These are phyloP conservation scores for Fusarium agapanthi DNA, from an alignment of 2,329 filamentous ascomycete genomes.

Conservation along the genomic window DNA sequence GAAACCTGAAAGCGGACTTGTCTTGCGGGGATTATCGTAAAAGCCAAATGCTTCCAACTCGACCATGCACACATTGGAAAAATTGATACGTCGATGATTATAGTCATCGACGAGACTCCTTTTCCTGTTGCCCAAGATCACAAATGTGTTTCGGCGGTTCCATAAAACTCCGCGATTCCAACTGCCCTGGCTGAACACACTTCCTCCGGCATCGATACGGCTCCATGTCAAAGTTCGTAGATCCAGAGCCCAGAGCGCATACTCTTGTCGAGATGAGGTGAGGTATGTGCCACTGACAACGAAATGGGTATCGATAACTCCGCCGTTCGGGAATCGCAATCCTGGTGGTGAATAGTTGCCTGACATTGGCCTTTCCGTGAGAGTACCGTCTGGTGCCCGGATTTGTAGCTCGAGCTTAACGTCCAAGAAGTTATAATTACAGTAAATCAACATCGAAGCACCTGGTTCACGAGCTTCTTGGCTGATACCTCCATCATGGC, in stretches of 20 bases:
- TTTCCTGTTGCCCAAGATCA: slow-evolving; percentile 93
- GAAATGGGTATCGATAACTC: slow-evolving; percentile 94
- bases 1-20: slow-evolving; percentile 81
- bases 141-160: slow-evolving; percentile 93
- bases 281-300: slow-evolving; percentile 97
- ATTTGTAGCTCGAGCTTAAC: slow-evolving; percentile 96
- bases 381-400: slow-evolving; percentile 80
- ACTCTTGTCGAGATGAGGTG: slow-evolving; percentile 97
- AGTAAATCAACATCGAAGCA: slow-evolving; percentile 93
- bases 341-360: slow-evolving; percentile 88
- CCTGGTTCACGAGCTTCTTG: slow-evolving; percentile 65
- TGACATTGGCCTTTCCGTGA: slow-evolving; percentile 90
- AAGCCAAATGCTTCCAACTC: slow-evolving; percentile 97
- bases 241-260: slow-evolving; percentile 95
- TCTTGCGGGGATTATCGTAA: slow-evolving; percentile 91
- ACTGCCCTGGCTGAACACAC: slow-evolving; percentile 94
- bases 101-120: slow-evolving; percentile 96
- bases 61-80: slow-evolving; percentile 95
- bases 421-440: slow-evolving; percentile 98
- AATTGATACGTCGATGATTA: slow-evolving; percentile 97
- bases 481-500: slow-evolving; percentile 57
- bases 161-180: slow-evolving; percentile 97
- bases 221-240: slow-evolving; percentile 90
- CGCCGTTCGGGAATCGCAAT: slow-evolving; percentile 93
- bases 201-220: slow-evolving; percentile 92